Percentiles rank a stretch among this genome's conserved stretches.
Conservation (phyloP, 192 early-diverging fungal genomes). For the Gamsiella multidivaricata region DNA sequence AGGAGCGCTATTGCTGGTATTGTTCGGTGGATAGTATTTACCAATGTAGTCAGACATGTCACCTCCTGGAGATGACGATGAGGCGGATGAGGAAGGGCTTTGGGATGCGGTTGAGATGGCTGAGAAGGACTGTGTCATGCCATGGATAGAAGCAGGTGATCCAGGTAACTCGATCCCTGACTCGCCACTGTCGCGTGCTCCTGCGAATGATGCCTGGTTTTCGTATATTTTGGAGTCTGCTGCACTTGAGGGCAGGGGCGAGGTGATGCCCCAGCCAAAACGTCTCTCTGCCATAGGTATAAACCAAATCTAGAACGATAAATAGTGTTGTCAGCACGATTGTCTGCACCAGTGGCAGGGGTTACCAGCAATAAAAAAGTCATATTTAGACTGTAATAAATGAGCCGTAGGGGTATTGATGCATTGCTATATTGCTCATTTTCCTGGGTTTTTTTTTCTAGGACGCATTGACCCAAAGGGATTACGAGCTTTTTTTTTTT, state of each 20-base stretch:
- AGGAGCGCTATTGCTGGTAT: not conserved
- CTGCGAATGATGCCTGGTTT: not conserved
- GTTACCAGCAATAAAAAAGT: too few species aligned
- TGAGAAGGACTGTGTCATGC: conserved; percentile 5
- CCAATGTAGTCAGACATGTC: not conserved
- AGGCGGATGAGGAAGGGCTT: conserved; percentile 8
- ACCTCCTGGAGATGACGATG: conserved; percentile 5
- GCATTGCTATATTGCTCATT: too few species aligned
- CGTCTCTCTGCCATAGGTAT: conserved; percentile 38
- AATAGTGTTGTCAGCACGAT: not conserved
- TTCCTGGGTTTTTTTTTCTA: too few species aligned
- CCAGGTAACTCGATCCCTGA: not conserved
- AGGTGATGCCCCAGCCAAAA: conserved; percentile 43
- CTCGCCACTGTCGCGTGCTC: not conserved
- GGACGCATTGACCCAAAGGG: too few species aligned
- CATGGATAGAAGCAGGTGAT: conserved; percentile 5
- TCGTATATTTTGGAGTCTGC: not conserved
- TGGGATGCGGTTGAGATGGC: conserved; percentile 20
- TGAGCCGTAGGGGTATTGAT: too few species aligned
- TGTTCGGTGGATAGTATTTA: not conserved
- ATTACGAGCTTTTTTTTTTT: too few species aligned
- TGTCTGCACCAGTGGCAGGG: not conserved
- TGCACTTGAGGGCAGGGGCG: conserved; percentile 13
- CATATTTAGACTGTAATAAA: too few species aligned
- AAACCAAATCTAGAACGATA: conserved; percentile 31